These are phyloP conservation scores for Epichloe typhina DNA, from an alignment of 2,329 filamentous ascomycete genomes.

Conservation along the genomic window DNA sequence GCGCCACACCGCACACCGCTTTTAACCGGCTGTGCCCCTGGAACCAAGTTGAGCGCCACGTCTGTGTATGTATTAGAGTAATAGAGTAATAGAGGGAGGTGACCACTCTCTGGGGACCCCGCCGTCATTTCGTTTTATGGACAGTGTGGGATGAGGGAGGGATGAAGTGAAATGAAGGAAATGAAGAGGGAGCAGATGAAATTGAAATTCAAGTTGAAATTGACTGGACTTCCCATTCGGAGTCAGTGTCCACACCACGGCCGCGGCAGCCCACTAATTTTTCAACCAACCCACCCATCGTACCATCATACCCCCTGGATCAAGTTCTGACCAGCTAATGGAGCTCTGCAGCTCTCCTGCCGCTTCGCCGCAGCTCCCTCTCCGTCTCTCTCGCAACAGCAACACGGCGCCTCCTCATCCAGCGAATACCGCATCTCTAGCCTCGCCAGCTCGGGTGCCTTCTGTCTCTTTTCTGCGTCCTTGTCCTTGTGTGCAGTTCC, in stretches of 20 bases:
- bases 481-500: not conserved
- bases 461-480: not conserved
- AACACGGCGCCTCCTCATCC: not conserved
- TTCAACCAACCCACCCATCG: too few relatives aligned
- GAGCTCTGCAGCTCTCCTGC: not conserved
- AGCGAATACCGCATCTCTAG: not conserved
- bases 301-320: too few relatives aligned
- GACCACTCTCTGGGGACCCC: not conserved
- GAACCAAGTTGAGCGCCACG: not conserved
- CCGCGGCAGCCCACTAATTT: too few relatives aligned
- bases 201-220: too few relatives aligned
- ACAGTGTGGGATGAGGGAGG: not conserved
- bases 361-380: not conserved
- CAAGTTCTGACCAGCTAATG: too few relatives aligned
- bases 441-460: conserved; percentile 3
- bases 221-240: too few relatives aligned
- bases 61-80: too few relatives aligned
- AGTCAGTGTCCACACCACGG: too few relatives aligned
- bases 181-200: not conserved
- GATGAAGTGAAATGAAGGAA: not conserved
- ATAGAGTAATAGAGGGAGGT: not conserved
- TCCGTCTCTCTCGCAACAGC: not conserved
- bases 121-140: not conserved
- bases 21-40: not conserved
- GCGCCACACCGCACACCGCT: conserved; percentile 1